Evolutionary conservation across 176 grass and related monocot genomes (phyloP), one percentile per base, ranked within the genome.

Genomic region (Zea luxurians): DNA sequence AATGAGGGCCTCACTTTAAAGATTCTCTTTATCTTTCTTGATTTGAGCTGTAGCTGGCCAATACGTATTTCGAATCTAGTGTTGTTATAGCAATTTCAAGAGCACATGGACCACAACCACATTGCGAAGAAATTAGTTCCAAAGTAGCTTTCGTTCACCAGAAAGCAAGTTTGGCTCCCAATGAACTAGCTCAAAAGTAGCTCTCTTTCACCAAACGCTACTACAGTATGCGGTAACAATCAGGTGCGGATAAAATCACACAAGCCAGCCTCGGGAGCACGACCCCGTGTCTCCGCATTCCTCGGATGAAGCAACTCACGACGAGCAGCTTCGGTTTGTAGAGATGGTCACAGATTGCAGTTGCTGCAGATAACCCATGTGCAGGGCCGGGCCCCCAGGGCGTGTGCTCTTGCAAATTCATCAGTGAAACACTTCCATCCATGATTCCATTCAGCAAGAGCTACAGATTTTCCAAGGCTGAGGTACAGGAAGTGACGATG

Each of bases 401-500:
- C 37, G 43, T n/a, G 54, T 48, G 38, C 50, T 54, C 16, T 47
- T 37, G 21, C 9, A 55, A 73, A 67, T 62, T 11, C 11, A 58
- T 41, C 12, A 73, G 69, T 3, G 34, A 75, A 64, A 34, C 79
- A 79, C 67, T 62, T 84, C 55, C n/a, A 58, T 58, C 54, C 54
- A 21, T 59, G 55, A 59, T 59, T 59, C n/a, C 55, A 59, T 21
- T 34, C 50, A 38, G 62, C 86, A 78, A 44, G 65, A 83, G 58
- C 86, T 46, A 82, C 84, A 71, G 17, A 50, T 71, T 61, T 55
- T 88, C 70, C 71, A 98, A 66, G 34, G 70, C 85, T 71, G 85
- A 85, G 61, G 58, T 63, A 81, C 95, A 92, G 20, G 89, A 90
- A 41, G 71, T 66, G 74, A 94, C 46, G 17, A 92, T 82, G 49